Evolutionary conservation across 1,284 basidiomycete species (phyloP), one percentile per base, ranked within the genome.

Genomic region (Sanguinoderma infundibulare): DNA sequence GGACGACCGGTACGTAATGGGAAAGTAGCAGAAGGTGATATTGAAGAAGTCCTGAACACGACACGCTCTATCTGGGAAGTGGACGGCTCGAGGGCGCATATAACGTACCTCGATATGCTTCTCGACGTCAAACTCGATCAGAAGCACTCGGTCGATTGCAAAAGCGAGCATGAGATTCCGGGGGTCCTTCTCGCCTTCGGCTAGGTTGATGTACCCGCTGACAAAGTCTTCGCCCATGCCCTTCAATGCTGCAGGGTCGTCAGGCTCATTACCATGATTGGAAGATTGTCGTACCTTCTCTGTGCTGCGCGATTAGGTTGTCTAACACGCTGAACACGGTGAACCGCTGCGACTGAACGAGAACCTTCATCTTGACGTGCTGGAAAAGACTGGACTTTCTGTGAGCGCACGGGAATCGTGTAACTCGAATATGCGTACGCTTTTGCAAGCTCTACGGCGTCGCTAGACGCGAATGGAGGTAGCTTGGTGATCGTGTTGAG

Each of bases 1-100:
- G 6, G 96, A 95, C 12, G 96, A 95, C 55, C 92, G 87, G 80
- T 98, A 99, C 0, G 95, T 95, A 67, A 99, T 99, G 1, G 98
- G 98, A 77, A 98, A 99, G 77, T 99, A 99, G 77, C 98, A 99
- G 76, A 96, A 99, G 0, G 91, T 93, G 71, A 98, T 89, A 72
- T 99, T 95, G 78, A 98, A 99, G 61, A 99, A 81, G 60, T 91
- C 86, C 94, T 97, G 69, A 3, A n/a, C 5, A 32, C 34, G 20
- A 14, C 20, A 53, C 32, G 35, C 36, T 46, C 24, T 3, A 51
- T 47, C 28, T 50, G 52, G 46, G 10, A 56, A 28, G 20, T 32
- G 20, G 8, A 35, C 61, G 39, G 22, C n/a, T n/a, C n/a, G n/a
- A n/a, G 20, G 28, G n/a, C 32, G 15, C 30, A 24, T 32, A 38